Conservation (phyloP, 1,284 basidiomycete genomes). For the Phylloporus sp. region DNA sequence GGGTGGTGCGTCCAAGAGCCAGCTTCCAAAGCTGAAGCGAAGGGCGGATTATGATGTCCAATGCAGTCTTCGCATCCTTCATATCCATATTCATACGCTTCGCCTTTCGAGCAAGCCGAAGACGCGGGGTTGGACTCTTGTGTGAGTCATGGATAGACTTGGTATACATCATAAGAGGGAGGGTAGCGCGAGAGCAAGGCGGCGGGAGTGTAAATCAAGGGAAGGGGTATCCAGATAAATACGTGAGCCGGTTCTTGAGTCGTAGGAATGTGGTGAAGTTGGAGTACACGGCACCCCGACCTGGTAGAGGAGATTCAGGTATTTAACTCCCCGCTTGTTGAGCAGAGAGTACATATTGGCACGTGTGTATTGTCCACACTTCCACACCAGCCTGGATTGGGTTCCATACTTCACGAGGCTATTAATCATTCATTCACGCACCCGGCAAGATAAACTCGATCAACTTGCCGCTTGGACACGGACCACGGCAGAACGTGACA, state of each 20-base stretch:
- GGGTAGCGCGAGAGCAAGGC: neutral
- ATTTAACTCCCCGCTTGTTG: conserved; percentile 32
- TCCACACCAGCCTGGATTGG: conserved; percentile 23
- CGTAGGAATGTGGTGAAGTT: neutral
- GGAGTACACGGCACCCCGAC: neutral
- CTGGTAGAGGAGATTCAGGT: conserved; percentile 9
- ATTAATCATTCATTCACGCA: conserved; percentile 16
- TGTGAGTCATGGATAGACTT: conserved; percentile 12
- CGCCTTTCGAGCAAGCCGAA: conserved; percentile 17
- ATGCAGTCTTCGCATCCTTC: conserved; percentile 19
- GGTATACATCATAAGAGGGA: conserved; percentile 20
- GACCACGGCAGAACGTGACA: conserved; percentile 15
- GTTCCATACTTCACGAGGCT: conserved; percentile 24
- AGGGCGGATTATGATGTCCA: conserved; percentile 29
- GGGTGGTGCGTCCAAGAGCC: conserved; percentile 6
- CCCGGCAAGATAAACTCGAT: conserved; percentile 12
- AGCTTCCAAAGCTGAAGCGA: conserved; percentile 30
- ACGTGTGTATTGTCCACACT: conserved; percentile 31
- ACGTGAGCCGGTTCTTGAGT: neutral
- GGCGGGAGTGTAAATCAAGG: conserved; percentile 1
- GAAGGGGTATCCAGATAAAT: conserved; percentile 2
- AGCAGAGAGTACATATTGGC: conserved; percentile 10
- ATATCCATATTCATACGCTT: conserved; percentile 20
- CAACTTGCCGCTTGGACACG: conserved; percentile 4
- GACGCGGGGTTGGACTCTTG: conserved; percentile 11